Conservation (phyloP, 2,329 filamentous ascomycete genomes). For the Ustulina deusta region DNA sequence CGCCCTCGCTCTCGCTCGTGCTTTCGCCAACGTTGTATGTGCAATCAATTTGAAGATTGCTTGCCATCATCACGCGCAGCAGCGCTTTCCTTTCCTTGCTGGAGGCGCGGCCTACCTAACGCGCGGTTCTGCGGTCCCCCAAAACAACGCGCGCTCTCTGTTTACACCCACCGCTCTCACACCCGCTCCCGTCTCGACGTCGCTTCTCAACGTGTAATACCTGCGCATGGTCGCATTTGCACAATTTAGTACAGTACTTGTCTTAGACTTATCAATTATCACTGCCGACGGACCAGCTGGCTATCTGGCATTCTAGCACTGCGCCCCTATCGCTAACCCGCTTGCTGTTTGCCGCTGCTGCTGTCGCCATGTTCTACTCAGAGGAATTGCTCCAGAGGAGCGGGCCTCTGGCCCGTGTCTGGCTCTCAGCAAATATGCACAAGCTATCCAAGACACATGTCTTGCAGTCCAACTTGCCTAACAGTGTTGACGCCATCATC, state of each 20-base stretch:
- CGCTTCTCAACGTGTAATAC: conserved; percentile 19
- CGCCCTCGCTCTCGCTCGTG: conserved; percentile 19
- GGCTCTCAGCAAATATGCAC: conserved; percentile 97
- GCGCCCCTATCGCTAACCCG: conserved; percentile 38
- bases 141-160: conserved; percentile 50
- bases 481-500: conserved; percentile 95
- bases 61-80: conserved; percentile 27
- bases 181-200: conserved; percentile 26
- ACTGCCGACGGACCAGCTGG: conserved; percentile 15
- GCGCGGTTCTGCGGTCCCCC: conserved; percentile 45
- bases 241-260: conserved; percentile 31
- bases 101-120: conserved; percentile 42
- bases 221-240: conserved; percentile 42
- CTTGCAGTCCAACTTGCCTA: conserved; percentile 91
- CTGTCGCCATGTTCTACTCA: conserved; percentile 90
- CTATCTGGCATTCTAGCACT: conserved; percentile 11
- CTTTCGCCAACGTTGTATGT: conserved; percentile 24
- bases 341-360: conserved; percentile 47
- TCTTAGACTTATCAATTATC: conserved; percentile 35
- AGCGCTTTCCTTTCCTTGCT: conserved; percentile 30
- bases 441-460: conserved; percentile 98
- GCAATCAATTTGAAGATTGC: neutral
- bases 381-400: conserved; percentile 96
- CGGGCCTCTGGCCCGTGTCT: conserved; percentile 95
- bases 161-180: conserved; percentile 44